Percentiles rank a stretch among this genome's conserved stretches.
phyloP scores from a whole-genome alignment of 257 asterid species.

The Nicotiana benthamiana region DNA sequence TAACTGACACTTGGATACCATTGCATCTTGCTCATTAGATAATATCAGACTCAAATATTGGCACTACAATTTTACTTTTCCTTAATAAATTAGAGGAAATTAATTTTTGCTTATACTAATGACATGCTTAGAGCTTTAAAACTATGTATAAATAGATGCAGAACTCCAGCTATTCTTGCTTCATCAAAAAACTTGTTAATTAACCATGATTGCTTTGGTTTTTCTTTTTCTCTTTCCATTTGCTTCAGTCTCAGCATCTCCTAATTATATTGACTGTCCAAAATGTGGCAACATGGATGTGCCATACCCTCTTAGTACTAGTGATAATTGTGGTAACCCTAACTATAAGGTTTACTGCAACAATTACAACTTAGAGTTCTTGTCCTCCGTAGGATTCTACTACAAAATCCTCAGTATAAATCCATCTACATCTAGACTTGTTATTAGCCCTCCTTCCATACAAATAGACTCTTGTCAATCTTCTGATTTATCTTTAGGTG shows the following conservation, averaged over 20 bases:
- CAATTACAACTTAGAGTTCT: slow-evolving; percentile 16
- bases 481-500: slow-evolving; percentile 24
- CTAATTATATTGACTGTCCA: slow-evolving; percentile 12
- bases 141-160: slow-evolving; percentile 14
- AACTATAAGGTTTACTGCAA: slow-evolving; percentile 22
- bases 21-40: neutral
- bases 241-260: slow-evolving; percentile 5
- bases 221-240: slow-evolving; percentile 17
- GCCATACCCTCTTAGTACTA: slow-evolving; percentile 36
- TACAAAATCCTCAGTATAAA: slow-evolving; percentile 30
- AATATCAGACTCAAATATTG: neutral
- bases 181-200: neutral
- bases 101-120: neutral
- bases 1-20: slow-evolving; percentile 3
- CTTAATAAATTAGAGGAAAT: neutral
- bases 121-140: neutral
- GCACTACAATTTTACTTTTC: neutral
- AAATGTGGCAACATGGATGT: slow-evolving; percentile 25
- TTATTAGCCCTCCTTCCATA: slow-evolving; percentile 23
- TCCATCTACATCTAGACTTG: slow-evolving; percentile 13
- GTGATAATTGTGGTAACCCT: slow-evolving; percentile 25
- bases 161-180: neutral
- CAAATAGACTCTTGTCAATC: slow-evolving; percentile 19
- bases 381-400: slow-evolving; percentile 13
- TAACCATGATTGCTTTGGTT: slow-evolving; percentile 4